Percentiles rank a stretch among this genome's conserved stretches.
Conservation (phyloP, 2,329 filamentous ascomycete species). For the Xylaria sp. region DNA sequence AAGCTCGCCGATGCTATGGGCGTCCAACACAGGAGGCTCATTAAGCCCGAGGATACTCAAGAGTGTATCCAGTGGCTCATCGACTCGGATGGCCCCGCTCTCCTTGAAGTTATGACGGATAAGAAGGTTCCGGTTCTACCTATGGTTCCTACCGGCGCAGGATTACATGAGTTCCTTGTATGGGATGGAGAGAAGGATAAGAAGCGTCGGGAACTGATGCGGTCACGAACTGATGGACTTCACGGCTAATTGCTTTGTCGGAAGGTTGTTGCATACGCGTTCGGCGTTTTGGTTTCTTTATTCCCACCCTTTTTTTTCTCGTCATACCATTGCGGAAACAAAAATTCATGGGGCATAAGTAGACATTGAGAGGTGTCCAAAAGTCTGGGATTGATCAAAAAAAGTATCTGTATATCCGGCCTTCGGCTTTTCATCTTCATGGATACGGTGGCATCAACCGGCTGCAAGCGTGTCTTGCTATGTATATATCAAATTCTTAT, state of each 20-base stretch:
- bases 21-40: slow-evolving; percentile 77
- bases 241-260: slow-evolving; percentile 51
- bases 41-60: slow-evolving; percentile 80
- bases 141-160: slow-evolving; percentile 92
- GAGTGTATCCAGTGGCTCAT: slow-evolving; percentile 89
- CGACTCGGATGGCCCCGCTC: slow-evolving; percentile 84
- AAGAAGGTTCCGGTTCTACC: slow-evolving; percentile 94
- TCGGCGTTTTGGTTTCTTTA: slow-evolving; percentile 32
- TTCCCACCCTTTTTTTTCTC: slow-evolving; percentile 2
- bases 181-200: slow-evolving; percentile 73
- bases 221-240: slow-evolving; percentile 66
- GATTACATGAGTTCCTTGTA: slow-evolving; percentile 90
- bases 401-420: slow-evolving; percentile 28
- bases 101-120: slow-evolving; percentile 92
- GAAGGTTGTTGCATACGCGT: slow-evolving; percentile 28
- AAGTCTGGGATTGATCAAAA: slow-evolving; percentile 23
- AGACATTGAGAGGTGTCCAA: slow-evolving; percentile 34
- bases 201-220: slow-evolving; percentile 73
- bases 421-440: slow-evolving; percentile 15
- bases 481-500: slow-evolving; percentile 28
- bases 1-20: slow-evolving; percentile 93
- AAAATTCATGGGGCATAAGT: slow-evolving; percentile 22
- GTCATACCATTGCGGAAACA: slow-evolving; percentile 4
- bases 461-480: slow-evolving; percentile 17
- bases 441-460: slow-evolving; percentile 16